Evolutionary conservation across 805 yeast genomes (phyloP).

Genomic region (Ogataea haglerorum): DNA sequence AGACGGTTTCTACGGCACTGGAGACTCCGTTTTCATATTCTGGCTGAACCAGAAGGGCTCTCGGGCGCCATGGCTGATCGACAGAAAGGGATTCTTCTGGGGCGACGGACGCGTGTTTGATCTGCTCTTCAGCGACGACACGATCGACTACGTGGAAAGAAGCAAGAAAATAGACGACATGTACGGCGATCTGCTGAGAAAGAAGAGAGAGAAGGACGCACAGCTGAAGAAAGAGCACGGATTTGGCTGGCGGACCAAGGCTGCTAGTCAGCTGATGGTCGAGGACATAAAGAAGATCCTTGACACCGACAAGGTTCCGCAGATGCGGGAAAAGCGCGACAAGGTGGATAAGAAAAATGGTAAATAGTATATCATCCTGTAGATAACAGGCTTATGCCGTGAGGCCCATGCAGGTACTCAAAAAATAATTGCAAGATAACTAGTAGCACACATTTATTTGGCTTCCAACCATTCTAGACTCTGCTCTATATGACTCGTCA

Average conservation of each 20-base stretch:
- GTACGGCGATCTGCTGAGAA: slow-evolving; percentile 32
- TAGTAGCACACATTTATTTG: no score
- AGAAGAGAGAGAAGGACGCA: slow-evolving; percentile 46
- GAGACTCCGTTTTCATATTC: slow-evolving; percentile 72
- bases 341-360: slow-evolving; percentile 1
- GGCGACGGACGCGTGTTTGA: slow-evolving; percentile 88
- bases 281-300: slow-evolving; percentile 39
- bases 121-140: slow-evolving; percentile 73
- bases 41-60: slow-evolving; percentile 57
- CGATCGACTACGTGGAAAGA: slow-evolving; percentile 71
- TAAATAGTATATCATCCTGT: not conserved
- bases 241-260: slow-evolving; percentile 56
- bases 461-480: no score
- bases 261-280: slow-evolving; percentile 39
- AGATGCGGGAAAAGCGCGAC: not conserved
- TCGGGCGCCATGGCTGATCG: slow-evolving; percentile 69
- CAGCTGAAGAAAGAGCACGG: slow-evolving; percentile 55
- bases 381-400: not conserved
- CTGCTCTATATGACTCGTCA: not conserved
- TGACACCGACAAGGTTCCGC: slow-evolving; percentile 5
- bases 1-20: slow-evolving; percentile 83
- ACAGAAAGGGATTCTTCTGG: slow-evolving; percentile 88
- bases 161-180: slow-evolving; percentile 30
- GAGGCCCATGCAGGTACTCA: no score
- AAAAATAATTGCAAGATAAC: no score